phyloP scores from a whole-genome alignment of 2,329 filamentous ascomycete species.

The Anisogramma anomala region DNA sequence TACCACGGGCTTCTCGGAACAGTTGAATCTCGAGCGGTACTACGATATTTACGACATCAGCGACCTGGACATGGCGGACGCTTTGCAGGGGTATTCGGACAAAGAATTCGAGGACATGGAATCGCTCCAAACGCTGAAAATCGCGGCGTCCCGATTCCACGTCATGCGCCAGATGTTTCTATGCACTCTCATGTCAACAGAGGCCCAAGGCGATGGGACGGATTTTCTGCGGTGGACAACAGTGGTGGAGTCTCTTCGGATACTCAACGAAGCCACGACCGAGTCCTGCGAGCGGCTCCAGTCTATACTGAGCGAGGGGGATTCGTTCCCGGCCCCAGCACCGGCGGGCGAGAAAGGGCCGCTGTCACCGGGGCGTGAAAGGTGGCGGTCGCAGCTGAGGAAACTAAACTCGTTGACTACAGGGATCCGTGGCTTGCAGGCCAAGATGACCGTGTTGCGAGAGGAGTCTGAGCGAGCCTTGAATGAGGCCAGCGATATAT shows the following conservation, averaged over 20 bases:
- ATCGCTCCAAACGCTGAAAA: conserved; percentile 69
- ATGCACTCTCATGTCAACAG: conserved; percentile 78
- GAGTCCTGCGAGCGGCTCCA: conserved; percentile 55
- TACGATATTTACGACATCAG: conserved; percentile 81
- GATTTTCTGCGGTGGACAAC: conserved; percentile 71
- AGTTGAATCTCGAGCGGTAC: conserved; percentile 79
- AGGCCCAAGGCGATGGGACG: conserved; percentile 64
- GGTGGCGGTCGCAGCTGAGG: conserved; percentile 74
- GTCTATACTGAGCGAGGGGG: conserved; percentile 63
- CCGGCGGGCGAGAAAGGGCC: conserved; percentile 47
- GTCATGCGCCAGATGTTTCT: conserved; percentile 74
- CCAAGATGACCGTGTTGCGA: conserved; percentile 81
- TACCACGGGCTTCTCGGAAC: conserved; percentile 63
- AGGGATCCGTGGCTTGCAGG: conserved; percentile 82
- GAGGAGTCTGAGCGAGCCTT: conserved; percentile 78
- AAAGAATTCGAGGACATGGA: conserved; percentile 64
- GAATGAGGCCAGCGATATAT: conserved; percentile 60
- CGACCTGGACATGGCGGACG: conserved; percentile 59
- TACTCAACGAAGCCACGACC: conserved; percentile 49
- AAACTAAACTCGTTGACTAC: conserved; percentile 82
- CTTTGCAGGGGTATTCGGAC: conserved; percentile 51
- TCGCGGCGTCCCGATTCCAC: conserved; percentile 68
- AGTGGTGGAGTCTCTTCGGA: conserved; percentile 63
- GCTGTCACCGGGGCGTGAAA: conserved; percentile 64
- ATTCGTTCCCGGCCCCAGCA: conserved; percentile 45